These are phyloP conservation scores for Leishmania turanica DNA, from an alignment of 208 protist genomes.

Conservation along the genomic window DNA sequence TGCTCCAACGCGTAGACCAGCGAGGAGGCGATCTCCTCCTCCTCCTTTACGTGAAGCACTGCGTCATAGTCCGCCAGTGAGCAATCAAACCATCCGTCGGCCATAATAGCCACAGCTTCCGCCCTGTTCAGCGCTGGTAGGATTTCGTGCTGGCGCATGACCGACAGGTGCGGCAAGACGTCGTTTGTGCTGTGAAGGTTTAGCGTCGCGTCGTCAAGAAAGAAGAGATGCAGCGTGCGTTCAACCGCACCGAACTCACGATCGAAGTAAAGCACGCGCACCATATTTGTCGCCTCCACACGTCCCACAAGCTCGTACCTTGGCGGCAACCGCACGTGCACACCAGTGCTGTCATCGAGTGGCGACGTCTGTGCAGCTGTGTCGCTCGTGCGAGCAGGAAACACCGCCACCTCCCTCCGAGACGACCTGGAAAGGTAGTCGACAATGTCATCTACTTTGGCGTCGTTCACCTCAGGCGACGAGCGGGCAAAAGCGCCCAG, in stretches of 20 bases:
- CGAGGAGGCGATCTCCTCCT: constrained; percentile 56
- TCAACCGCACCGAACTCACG: constrained; percentile 41
- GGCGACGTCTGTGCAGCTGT: neutral
- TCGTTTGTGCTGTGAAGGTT: constrained; percentile 39
- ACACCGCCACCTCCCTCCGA: constrained; percentile 31
- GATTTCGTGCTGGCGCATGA: constrained; percentile 67
- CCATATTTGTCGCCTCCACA: constrained; percentile 49
- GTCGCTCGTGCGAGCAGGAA: constrained; percentile 12
- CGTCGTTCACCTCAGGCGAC: constrained; percentile 26
- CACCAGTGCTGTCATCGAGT: constrained; percentile 2
- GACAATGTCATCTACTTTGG: constrained; percentile 38
- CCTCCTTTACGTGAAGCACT: constrained; percentile 17
- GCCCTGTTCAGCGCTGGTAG: constrained; percentile 40
- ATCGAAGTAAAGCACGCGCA: constrained; percentile 63
- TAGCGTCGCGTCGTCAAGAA: constrained; percentile 32
- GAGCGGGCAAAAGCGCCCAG: constrained; percentile 60
- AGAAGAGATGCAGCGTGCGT: constrained; percentile 71
- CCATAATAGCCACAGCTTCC: constrained; percentile 51
- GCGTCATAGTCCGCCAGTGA: constrained; percentile 41
- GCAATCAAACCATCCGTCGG: constrained; percentile 81
- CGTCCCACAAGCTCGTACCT: constrained; percentile 73
- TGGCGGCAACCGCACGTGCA: constrained; percentile 53
- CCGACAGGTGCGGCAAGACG: constrained; percentile 60
- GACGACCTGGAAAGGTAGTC: constrained; percentile 22
- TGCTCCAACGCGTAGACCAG: constrained; percentile 83